Percentiles rank a stretch among this genome's conserved stretches.
phyloP scores from a whole-genome alignment of 208 protist genomes.

The Lotmaria passim region DNA sequence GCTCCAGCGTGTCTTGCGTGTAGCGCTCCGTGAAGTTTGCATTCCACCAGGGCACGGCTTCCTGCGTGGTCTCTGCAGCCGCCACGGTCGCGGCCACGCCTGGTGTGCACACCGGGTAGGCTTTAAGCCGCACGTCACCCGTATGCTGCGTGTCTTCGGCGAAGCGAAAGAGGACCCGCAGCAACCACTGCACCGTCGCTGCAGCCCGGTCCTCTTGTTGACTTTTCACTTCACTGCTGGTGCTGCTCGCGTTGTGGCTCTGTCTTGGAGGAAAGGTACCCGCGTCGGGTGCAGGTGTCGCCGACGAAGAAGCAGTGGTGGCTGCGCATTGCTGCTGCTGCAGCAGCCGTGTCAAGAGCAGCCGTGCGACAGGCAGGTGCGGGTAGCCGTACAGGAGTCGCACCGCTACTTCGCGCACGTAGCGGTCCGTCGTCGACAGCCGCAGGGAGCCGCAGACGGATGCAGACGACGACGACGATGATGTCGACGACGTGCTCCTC shows the following conservation, averaged over 20 bases:
- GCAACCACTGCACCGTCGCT: slow-evolving; percentile 5
- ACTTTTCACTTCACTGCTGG: neutral
- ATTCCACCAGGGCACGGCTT: slow-evolving; percentile 6
- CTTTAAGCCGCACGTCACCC: neutral
- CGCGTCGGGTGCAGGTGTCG: too few relatives aligned
- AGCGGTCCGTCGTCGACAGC: slow-evolving; percentile 27
- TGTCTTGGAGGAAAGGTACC: neutral
- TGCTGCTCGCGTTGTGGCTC: neutral
- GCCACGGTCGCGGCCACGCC: neutral
- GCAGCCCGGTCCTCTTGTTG: neutral
- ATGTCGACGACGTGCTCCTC: neutral
- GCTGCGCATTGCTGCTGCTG: neutral
- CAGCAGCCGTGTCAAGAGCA: slow-evolving; percentile 32
- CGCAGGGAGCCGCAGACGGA: neutral
- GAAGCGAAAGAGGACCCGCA: slow-evolving; percentile 10
- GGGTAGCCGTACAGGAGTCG: slow-evolving; percentile 29
- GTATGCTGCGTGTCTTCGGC: neutral
- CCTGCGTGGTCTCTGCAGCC: neutral
- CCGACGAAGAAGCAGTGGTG: neutral
- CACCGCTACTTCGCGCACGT: slow-evolving; percentile 23
- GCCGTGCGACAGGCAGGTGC: slow-evolving; percentile 28
- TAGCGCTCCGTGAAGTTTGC: slow-evolving; percentile 36
- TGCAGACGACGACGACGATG: neutral
- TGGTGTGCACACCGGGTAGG: slow-evolving; percentile 27
- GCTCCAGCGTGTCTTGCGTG: slow-evolving; percentile 25